Evolutionary conservation across 2,329 filamentous ascomycete species (phyloP).

Genomic region (Aspergillus ochraceoroseus): DNA sequence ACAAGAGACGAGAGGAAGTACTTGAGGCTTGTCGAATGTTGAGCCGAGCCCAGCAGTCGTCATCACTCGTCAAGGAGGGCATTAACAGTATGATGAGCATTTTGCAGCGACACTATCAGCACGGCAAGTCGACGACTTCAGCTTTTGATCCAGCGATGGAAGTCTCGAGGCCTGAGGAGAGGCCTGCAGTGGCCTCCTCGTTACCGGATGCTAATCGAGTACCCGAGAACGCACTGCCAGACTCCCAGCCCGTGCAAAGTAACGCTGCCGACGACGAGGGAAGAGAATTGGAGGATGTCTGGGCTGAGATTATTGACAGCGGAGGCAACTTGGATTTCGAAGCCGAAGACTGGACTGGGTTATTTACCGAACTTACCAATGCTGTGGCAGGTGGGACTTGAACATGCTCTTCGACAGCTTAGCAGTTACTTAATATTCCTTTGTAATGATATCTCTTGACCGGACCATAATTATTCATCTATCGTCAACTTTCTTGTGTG

Average conservation of each 20-base stretch:
- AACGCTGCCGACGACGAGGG: background rate
- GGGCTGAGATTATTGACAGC: constrained; percentile 31
- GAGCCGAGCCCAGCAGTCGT: constrained; percentile 33
- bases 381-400: too few species aligned
- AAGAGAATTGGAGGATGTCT: constrained; percentile 29
- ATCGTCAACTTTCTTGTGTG: too few species aligned
- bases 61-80: constrained; percentile 30
- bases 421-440: too few species aligned
- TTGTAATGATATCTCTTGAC: too few species aligned
- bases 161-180: background rate
- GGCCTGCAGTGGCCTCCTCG: background rate
- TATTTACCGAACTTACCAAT: constrained; percentile 29
- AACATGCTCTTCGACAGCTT: too few species aligned
- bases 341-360: constrained; percentile 29
- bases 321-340: constrained; percentile 22
- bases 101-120: constrained; percentile 32
- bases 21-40: constrained; percentile 38
- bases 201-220: background rate
- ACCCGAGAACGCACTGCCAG: background rate
- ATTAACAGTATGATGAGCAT: constrained; percentile 39
- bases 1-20: constrained; percentile 36
- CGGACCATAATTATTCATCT: too few species aligned
- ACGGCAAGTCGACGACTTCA: constrained; percentile 11
- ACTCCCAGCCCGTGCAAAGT: too few species aligned
- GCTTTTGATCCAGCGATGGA: background rate